Evolutionary conservation across 2,329 filamentous ascomycete genomes (phyloP), one percentile per base, ranked within the genome.

Genomic region (Scedosporium apiospermum): DNA sequence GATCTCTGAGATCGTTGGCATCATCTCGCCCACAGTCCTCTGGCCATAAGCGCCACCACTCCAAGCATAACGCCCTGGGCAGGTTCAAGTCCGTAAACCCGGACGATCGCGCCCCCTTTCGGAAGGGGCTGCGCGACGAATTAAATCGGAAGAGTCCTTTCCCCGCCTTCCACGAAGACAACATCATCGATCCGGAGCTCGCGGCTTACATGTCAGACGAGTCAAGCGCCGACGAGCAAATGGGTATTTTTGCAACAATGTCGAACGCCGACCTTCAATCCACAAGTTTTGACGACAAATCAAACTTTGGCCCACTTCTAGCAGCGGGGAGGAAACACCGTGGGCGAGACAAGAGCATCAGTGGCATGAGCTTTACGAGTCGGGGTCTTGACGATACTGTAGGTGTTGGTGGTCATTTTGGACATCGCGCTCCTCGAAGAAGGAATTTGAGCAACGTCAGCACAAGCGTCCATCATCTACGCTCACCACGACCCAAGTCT

Each of bases 91-190:
- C 84, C 6, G 80, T 5, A 27, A 82, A 26, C 5, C 78, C 86
- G 18, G 91, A 96, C 64, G 91, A 97, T 65, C 84, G 90, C 63
- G 93, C 91, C 0, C 65, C 95, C 0, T 98, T 98, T 67, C 91
- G 92, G 62, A 89, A 88, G 64, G 81, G 86, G 10, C 78, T 81
- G 18, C 86, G 79, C 9, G 85, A 96, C 61, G 88, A 92, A 64
- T 76, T 81, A 58, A 77, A 81, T 3, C 85, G 82, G 65, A 88
- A 87, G 66, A 78, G 85, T 6, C 85, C 86, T 51, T 82, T 96
- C 42, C 88, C 93, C 16, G 92, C 92, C n/a, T 98, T 99, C 68
- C 95, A 99, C 72, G 92, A 95, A 70, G 95, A 99, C 77, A 98
- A 95, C 71, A 96, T 99, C 68, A 98, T 99, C 68, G 95, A 99